Conservation (phyloP, 345 rosid species). For the Boechera retrofracta region DNA sequence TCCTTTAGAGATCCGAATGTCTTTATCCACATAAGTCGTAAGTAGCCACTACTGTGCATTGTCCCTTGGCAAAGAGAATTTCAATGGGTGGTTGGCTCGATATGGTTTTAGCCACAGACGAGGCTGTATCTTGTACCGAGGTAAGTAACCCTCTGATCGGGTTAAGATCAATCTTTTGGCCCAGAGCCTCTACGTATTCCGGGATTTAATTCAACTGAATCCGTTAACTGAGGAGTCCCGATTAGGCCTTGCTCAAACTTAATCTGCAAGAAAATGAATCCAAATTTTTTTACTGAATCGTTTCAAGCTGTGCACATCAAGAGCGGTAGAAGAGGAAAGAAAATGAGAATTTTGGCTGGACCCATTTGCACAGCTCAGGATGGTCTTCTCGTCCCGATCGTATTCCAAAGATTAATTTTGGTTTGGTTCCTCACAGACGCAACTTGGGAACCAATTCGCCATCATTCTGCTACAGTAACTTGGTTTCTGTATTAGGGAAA, state of each 20-base stretch:
- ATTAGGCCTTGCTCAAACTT: slow-evolving; percentile 85
- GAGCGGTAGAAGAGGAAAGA: too few relatives aligned
- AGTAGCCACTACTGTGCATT: slow-evolving; percentile 87
- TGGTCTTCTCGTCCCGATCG: too few relatives aligned
- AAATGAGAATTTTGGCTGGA: too few relatives aligned
- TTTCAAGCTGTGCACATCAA: not conserved
- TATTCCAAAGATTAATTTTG: too few relatives aligned
- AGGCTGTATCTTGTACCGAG: slow-evolving; percentile 82
- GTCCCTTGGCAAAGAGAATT: slow-evolving; percentile 64
- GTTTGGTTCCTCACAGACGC: too few relatives aligned
- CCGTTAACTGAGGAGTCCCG: slow-evolving; percentile 89
- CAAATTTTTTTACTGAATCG: not conserved
- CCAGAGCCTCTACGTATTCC: slow-evolving; percentile 71
- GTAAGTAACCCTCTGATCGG: slow-evolving; percentile 72
- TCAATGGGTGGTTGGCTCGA: slow-evolving; percentile 87
- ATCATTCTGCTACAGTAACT: too few relatives aligned
- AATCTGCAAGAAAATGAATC: slow-evolving; percentile 49
- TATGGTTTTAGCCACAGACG: slow-evolving; percentile 74
- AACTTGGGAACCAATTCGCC: too few relatives aligned
- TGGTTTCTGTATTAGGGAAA: too few relatives aligned
- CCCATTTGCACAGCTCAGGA: too few relatives aligned
- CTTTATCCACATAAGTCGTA: slow-evolving; percentile 80
- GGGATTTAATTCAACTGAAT: slow-evolving; percentile 69
- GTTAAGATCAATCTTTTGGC: slow-evolving; percentile 73
- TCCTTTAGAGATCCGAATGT: slow-evolving; percentile 83